These are phyloP conservation scores for Ophiostoma angusticollis DNA, from an alignment of 2,329 filamentous ascomycete species.

Conservation along the genomic window DNA sequence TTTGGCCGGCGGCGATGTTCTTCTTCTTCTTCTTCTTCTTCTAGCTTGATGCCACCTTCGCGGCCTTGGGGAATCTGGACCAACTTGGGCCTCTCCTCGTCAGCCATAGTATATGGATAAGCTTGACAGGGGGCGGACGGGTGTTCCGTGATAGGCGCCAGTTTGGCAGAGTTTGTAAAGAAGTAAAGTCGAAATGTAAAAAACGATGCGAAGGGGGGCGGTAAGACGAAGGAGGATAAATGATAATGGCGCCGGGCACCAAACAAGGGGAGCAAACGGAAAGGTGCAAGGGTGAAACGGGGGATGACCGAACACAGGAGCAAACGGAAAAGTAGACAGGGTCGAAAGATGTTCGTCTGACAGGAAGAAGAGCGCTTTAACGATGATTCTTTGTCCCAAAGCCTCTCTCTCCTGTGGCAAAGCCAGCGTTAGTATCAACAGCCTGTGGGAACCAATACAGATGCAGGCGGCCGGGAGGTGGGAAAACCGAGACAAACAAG, in stretches of 20 bases:
- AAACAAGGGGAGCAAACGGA: background rate
- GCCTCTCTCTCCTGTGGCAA: background rate
- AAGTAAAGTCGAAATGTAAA: background rate
- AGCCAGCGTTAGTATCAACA: slow-evolving; percentile 1
- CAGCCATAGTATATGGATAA: slow-evolving; percentile 12
- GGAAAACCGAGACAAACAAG: background rate
- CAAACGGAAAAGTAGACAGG: background rate
- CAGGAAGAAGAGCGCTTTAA: background rate
- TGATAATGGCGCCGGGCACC: background rate
- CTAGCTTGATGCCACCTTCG: slow-evolving; percentile 7
- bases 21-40: slow-evolving; percentile 12
- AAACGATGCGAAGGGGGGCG: background rate
- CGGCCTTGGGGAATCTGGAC: slow-evolving; percentile 10
- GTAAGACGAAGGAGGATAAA: background rate
- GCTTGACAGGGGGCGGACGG: background rate
- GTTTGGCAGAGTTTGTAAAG: slow-evolving; percentile 6
- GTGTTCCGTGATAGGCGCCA: slow-evolving; percentile 12
- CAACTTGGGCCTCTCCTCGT: slow-evolving; percentile 12
- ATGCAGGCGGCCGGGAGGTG: background rate
- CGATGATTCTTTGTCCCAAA: background rate
- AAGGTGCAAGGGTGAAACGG: background rate
- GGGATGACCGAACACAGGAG: background rate
- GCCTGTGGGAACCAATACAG: background rate
- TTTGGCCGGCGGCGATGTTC: slow-evolving; percentile 9
- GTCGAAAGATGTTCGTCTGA: background rate